Conservation (phyloP, 2,329 filamentous ascomycete genomes). For the Venturia oleaginea region DNA sequence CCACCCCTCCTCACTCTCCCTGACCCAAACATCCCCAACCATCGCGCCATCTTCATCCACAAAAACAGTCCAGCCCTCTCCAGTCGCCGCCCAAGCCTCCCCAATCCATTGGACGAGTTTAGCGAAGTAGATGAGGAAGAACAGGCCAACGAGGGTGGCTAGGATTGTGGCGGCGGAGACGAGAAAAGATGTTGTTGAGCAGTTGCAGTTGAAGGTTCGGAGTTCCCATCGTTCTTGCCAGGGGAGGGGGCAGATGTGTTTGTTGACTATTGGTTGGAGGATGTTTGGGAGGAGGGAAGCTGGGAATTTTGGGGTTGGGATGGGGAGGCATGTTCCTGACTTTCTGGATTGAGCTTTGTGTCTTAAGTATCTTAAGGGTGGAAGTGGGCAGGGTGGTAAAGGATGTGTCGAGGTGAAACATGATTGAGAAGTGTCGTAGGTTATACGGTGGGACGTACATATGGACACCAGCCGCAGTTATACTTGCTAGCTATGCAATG, state of each 20-base stretch:
- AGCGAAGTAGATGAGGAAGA: not conserved
- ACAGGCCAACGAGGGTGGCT: not conserved
- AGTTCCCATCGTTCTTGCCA: slow-evolving; percentile 14
- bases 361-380: not conserved
- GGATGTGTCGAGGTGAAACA: no score
- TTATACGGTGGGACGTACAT: slow-evolving; percentile 3
- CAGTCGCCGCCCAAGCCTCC: not conserved
- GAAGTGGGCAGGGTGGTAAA: no score
- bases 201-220: slow-evolving; percentile 13
- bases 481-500: not conserved
- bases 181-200: slow-evolving; percentile 12
- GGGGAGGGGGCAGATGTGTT: slow-evolving; percentile 13
- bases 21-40: not conserved
- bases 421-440: not conserved
- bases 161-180: not conserved
- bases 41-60: not conserved
- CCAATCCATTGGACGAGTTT: not conserved
- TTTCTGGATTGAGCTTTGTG: not conserved
- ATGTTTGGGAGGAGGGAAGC: slow-evolving; percentile 1
- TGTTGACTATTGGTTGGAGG: slow-evolving; percentile 7
- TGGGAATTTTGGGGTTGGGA: not conserved
- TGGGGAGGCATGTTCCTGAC: slow-evolving; percentile 14
- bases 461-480: slow-evolving; percentile 14
- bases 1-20: slow-evolving; percentile 3
- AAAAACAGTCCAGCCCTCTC: not conserved